Percentiles rank a stretch among this genome's conserved stretches.
phyloP scores from a whole-genome alignment of 257 asterid genomes.

The Avicennia marina region DNA sequence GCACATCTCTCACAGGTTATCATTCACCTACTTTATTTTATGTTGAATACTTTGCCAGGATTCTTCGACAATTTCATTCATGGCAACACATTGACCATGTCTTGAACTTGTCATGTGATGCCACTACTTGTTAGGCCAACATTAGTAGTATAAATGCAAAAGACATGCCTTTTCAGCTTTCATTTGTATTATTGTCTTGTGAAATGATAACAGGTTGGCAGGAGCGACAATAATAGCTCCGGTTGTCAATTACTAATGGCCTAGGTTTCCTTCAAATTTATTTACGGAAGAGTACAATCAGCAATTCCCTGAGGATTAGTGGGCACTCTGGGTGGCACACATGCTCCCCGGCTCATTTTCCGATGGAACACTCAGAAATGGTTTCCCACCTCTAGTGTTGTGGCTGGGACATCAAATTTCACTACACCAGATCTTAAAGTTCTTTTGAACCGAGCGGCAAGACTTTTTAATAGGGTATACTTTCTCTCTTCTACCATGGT shows the following conservation, averaged over 20 bases:
- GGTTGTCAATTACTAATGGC: no score
- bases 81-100: not conserved
- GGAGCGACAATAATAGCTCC: no score
- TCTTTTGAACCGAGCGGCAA: no score
- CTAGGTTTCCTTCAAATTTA: constrained; percentile 56
- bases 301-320: constrained; percentile 52
- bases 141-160: no score
- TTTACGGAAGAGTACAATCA: constrained; percentile 44
- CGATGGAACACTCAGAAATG: constrained; percentile 80
- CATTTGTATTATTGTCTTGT: no score
- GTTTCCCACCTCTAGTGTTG: constrained; percentile 60
- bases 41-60: no score
- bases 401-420: constrained; percentile 41
- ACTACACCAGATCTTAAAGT: constrained; percentile 41
- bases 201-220: no score
- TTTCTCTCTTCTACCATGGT: no score
- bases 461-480: no score
- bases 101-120: not conserved
- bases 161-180: no score
- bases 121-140: constrained; percentile 73
- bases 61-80: no score
- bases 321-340: constrained; percentile 70
- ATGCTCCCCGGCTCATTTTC: constrained; percentile 60
- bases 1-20: constrained; percentile 66
- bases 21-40: no score